Conservation (phyloP, 176 grass and related monocot species). For the Hyparrhenia diplandra region DNA sequence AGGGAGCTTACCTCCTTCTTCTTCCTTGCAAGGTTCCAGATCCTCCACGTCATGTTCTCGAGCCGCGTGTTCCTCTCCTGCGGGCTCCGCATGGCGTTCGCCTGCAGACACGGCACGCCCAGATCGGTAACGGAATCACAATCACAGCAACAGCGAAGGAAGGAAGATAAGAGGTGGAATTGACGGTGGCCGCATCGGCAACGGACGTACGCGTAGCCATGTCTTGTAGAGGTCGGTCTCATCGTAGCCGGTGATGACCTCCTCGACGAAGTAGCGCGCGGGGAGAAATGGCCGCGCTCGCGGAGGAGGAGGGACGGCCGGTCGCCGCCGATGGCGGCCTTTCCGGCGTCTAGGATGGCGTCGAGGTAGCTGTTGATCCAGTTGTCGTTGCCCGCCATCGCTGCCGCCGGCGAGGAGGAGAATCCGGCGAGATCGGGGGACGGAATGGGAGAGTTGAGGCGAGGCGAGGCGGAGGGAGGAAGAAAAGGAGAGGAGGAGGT, state of each 20-base stretch:
- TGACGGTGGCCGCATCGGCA: neutral
- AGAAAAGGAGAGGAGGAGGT: no score
- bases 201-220: constrained; percentile 60
- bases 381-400: no score
- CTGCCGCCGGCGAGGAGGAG: no score
- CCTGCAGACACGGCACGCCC: constrained; percentile 25
- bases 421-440: no score
- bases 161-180: neutral
- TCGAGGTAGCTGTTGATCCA: constrained; percentile 77
- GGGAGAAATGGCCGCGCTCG: constrained; percentile 70
- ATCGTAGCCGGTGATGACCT: constrained; percentile 78
- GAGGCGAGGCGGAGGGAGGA: no score
- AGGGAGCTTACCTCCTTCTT: constrained; percentile 75
- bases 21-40: constrained; percentile 99
- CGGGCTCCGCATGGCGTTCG: constrained; percentile 93
- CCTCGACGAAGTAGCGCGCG: constrained; percentile 82
- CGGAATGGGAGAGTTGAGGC: no score
- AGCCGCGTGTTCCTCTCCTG: constrained; percentile 99
- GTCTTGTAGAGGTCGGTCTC: constrained; percentile 89
- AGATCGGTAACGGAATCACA: constrained; percentile 33
- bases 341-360: constrained; percentile 66
- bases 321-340: constrained; percentile 50
- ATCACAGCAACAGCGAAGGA: neutral
- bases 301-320: constrained; percentile 65
- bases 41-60: constrained; percentile 99